A percentile compares a stretch with the other conserved stretches of the same genome.
These are phyloP conservation scores for Elasticomyces elasticus DNA, from an alignment of 495 filamentous ascomycete genomes.

Conservation along the genomic window DNA sequence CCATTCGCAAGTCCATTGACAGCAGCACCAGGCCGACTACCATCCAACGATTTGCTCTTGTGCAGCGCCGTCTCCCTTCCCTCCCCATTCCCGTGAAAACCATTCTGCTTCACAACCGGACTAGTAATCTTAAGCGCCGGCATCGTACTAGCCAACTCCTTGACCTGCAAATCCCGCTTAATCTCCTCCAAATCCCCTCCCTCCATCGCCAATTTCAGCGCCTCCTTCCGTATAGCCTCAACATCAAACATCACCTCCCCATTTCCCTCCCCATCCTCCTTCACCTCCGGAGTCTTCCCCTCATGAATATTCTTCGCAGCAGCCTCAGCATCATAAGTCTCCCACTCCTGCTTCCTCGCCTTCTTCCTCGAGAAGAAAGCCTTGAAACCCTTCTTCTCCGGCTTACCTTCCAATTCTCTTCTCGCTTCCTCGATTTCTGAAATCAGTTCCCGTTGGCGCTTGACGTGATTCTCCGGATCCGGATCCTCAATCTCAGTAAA, in stretches of 20 bases:
- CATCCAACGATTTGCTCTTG: slow-evolving; percentile 30
- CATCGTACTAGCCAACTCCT: slow-evolving; percentile 75
- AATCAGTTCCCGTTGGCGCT: slow-evolving; percentile 85
- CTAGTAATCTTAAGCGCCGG: slow-evolving; percentile 71
- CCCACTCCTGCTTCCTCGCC: slow-evolving; percentile 81
- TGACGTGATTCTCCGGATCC: slow-evolving; percentile 83
- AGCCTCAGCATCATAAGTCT: slow-evolving; percentile 63
- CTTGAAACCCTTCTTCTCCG: slow-evolving; percentile 56
- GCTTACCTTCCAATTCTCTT: slow-evolving; percentile 66
- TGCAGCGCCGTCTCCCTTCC: slow-evolving; percentile 37
- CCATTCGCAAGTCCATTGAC: not conserved
- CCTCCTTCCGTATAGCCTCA: slow-evolving; percentile 68
- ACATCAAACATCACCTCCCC: slow-evolving; percentile 80
- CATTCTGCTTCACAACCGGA: slow-evolving; percentile 18
- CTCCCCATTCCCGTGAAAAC: slow-evolving; percentile 24
- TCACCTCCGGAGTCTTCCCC: slow-evolving; percentile 30
- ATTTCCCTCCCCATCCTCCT: slow-evolving; percentile 19
- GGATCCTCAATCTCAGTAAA: slow-evolving; percentile 97
- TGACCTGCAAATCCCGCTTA: slow-evolving; percentile 56
- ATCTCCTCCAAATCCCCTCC: slow-evolving; percentile 69
- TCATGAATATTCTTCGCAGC: slow-evolving; percentile 31
- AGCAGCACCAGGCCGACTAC: slow-evolving; percentile 25
- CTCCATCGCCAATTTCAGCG: slow-evolving; percentile 65
- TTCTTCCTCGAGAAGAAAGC: slow-evolving; percentile 38
- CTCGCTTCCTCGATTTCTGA: slow-evolving; percentile 93